phyloP scores from a whole-genome alignment of 768 basidiomycete genomes.

The Paxillus involutus region DNA sequence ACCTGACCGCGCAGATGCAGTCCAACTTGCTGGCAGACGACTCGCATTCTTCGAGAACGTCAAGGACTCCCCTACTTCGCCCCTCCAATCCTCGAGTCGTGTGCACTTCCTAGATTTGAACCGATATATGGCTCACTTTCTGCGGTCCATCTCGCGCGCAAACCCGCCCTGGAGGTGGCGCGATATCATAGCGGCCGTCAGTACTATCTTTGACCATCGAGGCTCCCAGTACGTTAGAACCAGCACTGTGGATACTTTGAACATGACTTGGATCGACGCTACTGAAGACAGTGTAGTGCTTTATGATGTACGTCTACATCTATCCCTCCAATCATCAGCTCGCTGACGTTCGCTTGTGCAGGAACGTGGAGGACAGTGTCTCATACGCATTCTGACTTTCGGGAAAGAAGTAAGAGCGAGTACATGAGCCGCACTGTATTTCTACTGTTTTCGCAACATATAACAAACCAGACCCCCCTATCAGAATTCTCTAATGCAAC shows the following conservation, averaged over 20 bases:
- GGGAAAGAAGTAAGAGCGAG: conserved; percentile 20
- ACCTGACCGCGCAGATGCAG: conserved; percentile 28
- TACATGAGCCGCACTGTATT: conserved; percentile 8
- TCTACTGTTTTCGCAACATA: not conserved
- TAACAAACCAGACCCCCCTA: not conserved
- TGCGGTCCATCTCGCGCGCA: conserved; percentile 26
- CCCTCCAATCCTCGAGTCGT: conserved; percentile 18
- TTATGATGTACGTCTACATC: conserved; percentile 43
- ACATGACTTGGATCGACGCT: conserved; percentile 49
- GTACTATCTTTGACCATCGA: conserved; percentile 29
- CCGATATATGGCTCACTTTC: conserved; percentile 20
- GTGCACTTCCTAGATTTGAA: conserved; percentile 33
- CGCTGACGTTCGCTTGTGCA: conserved; percentile 7
- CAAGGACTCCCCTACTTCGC: conserved; percentile 10
- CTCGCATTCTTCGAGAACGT: conserved; percentile 32
- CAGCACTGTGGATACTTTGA: conserved; percentile 43
- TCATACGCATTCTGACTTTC: conserved; percentile 32
- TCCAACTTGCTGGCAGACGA: conserved; percentile 30
- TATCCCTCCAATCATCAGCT: not conserved
- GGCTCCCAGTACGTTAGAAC: conserved; percentile 28
- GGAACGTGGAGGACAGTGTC: conserved; percentile 34
- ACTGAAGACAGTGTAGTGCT: conserved; percentile 64
- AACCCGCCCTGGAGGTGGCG: conserved; percentile 33
- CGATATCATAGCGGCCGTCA: conserved; percentile 23
- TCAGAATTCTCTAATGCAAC: not conserved